Evolutionary conservation across 1,284 basidiomycete genomes (phyloP), one percentile per base, ranked within the genome.

Genomic region (Omphalotus olearius): DNA sequence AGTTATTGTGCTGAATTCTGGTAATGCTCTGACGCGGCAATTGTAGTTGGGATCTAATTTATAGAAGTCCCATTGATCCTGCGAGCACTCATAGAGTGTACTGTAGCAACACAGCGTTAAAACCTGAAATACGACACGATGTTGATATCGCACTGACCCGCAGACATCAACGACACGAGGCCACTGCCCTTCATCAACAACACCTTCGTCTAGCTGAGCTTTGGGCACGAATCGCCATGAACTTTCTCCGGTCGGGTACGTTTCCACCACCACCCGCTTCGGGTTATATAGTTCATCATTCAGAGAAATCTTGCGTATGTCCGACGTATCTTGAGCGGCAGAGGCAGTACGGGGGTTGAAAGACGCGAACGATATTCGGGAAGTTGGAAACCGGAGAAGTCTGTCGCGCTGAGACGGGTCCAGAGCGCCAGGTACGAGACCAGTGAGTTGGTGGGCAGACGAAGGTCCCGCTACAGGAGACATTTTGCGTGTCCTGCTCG

Each of bases 11-110:
- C 74, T 64, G 16, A 74, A 64, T 7, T 70, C 65, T 6, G 80
- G 78, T 37, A 67, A 64, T 18, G 64, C 62, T 6, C 69, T 75
- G 5, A 88, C 79, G 53, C 69, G 66, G 59, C 88, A 90, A 26
- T 79, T 74, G 58, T 88, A 90, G 16, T 66, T 64, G 1, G 82
- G 79, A 60, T 90, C 88, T 11, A 90, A 74, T 63, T 89, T 90
- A 68, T 89, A 84, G 35, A 89, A 81, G 55, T 90, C 88, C 88
- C 88, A 90, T 63, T 89, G 85, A 37, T 89, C 85, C 62, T 85
- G 82, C 26, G 78, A 77, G 59, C 76, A 76, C 52, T 76, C 62
- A 41, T 76, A 66, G 6, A 68, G 64, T 67, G 79, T 68, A 3
- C 83, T 85, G 57, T 35, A 18, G 18, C 9, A 33, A 33, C 7